phyloP scores from a whole-genome alignment of 1,139 yeast genomes.

The Debaryomycetaceae sp. region DNA sequence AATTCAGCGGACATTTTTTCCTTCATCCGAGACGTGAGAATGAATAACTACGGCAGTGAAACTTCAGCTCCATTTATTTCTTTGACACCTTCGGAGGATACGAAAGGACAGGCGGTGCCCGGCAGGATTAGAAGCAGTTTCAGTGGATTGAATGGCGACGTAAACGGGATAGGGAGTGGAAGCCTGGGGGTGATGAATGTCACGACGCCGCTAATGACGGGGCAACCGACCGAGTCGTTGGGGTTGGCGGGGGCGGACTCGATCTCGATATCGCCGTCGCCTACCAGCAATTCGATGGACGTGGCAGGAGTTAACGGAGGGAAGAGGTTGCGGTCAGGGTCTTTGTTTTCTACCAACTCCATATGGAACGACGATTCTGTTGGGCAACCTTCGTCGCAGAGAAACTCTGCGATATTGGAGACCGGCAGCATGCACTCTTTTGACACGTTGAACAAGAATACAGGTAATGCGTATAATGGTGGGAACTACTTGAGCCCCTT shows the following conservation, averaged over 20 bases:
- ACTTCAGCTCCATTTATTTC: conserved; percentile 5
- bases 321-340: conserved; percentile 41
- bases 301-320: conserved; percentile 10
- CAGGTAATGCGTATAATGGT: conserved; percentile 7
- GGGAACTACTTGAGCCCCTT: conserved; percentile 30
- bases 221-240: conserved; percentile 14
- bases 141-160: not conserved
- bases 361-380: conserved; percentile 46
- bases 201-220: conserved; percentile 16
- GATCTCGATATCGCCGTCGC: conserved; percentile 19
- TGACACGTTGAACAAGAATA: conserved; percentile 17
- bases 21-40: not conserved
- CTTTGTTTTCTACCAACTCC: conserved; percentile 42
- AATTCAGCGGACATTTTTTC: not conserved
- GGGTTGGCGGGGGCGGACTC: conserved; percentile 18
- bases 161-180: conserved; percentile 1
- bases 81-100: conserved; percentile 3
- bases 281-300: conserved; percentile 16
- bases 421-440: conserved; percentile 13
- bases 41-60: not conserved
- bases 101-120: not conserved
- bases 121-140: not conserved
- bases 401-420: conserved; percentile 11
- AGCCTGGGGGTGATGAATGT: conserved; percentile 7
- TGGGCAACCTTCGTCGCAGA: conserved; percentile 14